Base-by-base conservation (phyloP, 2,329 filamentous ascomycete genomes). In the Penicillium rolfsii region DNA sequence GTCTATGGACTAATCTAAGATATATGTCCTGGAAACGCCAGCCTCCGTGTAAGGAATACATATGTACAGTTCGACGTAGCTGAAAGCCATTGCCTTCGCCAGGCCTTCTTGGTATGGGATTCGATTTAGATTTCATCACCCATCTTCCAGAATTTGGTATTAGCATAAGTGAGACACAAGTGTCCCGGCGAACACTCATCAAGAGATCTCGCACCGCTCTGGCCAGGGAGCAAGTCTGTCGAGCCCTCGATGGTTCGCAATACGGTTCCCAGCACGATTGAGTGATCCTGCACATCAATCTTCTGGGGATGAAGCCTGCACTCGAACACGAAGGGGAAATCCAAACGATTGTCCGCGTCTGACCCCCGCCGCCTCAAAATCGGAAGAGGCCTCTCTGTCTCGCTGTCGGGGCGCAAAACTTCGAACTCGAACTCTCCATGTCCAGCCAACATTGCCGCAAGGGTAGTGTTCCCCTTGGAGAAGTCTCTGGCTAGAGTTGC, bases 71-170 rank as follows among this genome's bases (percentile, higher is more conserved):
- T 11, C 45, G 16, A 48, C 9, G 6, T 14, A 30, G 26, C 22
- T 19, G n/a, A 40, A 40, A 40, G 16, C 36, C 16, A 40, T 16
- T 40, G 4, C 5, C 36, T 16, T n/a, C 14, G 36, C 36, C 16
- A n/a, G 1, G 36, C 36, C 24, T 50, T 50, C 30, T 33, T 26
- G 16, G 43, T 9, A 22, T 41, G 38, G 52, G n/a, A 6, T 43
- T 6, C 9, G 12, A 19, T 9, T 66, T 53, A 73, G 55, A 76
- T 68, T 50, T 74, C 66, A 48, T 68, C 64, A 0, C 77, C 77
- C 72, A 79, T 78, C 57, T 73, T 73, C 77, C 77, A 79, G 58
- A 80, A 80, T 22, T 71, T 68, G 19, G 77, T 79, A 63, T 80
- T 75, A 9, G 76, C 77, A 69, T 80, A 80, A 4, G 77, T 74